These are phyloP conservation scores for Schizothecium vesticola DNA, from an alignment of 495 filamentous ascomycete species.

Conservation along the genomic window DNA sequence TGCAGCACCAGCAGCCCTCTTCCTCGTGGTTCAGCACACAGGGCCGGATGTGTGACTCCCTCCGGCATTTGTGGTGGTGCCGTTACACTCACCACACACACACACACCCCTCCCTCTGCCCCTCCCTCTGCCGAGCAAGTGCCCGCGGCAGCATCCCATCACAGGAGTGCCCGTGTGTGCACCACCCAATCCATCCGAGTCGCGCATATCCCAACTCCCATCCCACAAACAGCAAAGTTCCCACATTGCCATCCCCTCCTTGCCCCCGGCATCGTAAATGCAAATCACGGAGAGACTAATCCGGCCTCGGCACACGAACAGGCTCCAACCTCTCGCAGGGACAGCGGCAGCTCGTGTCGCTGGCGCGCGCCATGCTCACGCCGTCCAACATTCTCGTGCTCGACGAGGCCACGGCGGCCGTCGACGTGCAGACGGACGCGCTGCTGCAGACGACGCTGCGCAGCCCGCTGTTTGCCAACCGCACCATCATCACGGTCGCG, in stretches of 20 bases:
- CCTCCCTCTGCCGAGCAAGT: not conserved
- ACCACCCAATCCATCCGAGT: not conserved
- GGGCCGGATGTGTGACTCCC: conserved; percentile 7
- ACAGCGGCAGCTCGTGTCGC: conserved; percentile 85
- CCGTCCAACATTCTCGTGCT: conserved; percentile 96
- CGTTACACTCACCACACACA: not conserved
- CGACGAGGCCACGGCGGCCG: conserved; percentile 95
- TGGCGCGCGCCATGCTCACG: conserved; percentile 88
- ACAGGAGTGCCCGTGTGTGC: not conserved
- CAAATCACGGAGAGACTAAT: not conserved
- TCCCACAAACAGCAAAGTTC: conserved; percentile 3
- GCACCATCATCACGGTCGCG: conserved; percentile 96
- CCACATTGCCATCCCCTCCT: not conserved
- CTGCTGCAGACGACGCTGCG: conserved; percentile 66
- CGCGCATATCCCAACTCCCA: not conserved
- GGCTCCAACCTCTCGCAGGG: conserved; percentile 80
- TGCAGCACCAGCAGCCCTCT: conserved; percentile 1
- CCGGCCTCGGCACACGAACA: conserved; percentile 10
- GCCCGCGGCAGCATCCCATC: not conserved
- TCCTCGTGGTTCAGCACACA: conserved; percentile 9
- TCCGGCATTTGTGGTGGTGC: not conserved
- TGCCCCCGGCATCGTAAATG: not conserved
- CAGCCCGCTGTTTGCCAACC: conserved; percentile 66
- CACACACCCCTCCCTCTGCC: not conserved
- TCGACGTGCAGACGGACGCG: conserved; percentile 91